phyloP scores from a whole-genome alignment of 768 basidiomycete genomes.

The Rhizopogon vesiculosus region DNA sequence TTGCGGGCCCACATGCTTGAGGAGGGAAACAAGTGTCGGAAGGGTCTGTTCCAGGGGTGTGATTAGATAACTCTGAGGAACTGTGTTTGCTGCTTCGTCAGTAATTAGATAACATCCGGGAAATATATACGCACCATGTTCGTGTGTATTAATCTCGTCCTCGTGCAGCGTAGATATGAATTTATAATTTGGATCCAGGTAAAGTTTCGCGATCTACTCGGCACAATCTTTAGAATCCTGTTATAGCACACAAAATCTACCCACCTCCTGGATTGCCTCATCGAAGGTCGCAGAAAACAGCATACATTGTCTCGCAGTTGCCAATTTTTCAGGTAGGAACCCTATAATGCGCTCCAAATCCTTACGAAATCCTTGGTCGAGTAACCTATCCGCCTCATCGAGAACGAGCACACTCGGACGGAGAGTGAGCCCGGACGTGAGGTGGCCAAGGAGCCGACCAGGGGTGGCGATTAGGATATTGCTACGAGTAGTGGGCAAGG shows the following conservation, averaged over 20 bases:
- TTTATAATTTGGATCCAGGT: conserved; percentile 22
- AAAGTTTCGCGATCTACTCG: conserved; percentile 21
- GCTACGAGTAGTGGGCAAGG: conserved; percentile 18
- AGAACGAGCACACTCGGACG: conserved; percentile 38
- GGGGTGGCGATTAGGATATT: conserved; percentile 72
- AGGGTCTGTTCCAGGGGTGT: conserved; percentile 38
- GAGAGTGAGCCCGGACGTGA: conserved; percentile 24
- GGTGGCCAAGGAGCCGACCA: conserved; percentile 66
- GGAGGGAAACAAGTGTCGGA: conserved; percentile 34
- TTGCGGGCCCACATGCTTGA: conserved; percentile 29
- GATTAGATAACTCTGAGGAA: conserved; percentile 42
- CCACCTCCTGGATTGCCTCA: conserved; percentile 52
- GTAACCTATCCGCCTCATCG: conserved; percentile 72
- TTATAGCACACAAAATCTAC: conserved; percentile 2
- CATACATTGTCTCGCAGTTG: conserved; percentile 59
- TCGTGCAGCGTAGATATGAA: conserved; percentile 57
- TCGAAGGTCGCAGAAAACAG: conserved; percentile 75
- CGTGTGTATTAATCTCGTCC: conserved; percentile 57
- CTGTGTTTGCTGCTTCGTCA: conserved; percentile 15
- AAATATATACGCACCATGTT: conserved; percentile 39
- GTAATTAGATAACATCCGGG: not conserved
- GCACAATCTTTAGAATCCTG: not conserved
- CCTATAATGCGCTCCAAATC: conserved; percentile 61
- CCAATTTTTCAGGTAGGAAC: conserved; percentile 35
- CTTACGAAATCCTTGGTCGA: conserved; percentile 69